A percentile compares a stretch with the other conserved stretches of the same genome.
phyloP scores from a whole-genome alignment of 306 rosid genomes.

The Fragaria vesca region DNA sequence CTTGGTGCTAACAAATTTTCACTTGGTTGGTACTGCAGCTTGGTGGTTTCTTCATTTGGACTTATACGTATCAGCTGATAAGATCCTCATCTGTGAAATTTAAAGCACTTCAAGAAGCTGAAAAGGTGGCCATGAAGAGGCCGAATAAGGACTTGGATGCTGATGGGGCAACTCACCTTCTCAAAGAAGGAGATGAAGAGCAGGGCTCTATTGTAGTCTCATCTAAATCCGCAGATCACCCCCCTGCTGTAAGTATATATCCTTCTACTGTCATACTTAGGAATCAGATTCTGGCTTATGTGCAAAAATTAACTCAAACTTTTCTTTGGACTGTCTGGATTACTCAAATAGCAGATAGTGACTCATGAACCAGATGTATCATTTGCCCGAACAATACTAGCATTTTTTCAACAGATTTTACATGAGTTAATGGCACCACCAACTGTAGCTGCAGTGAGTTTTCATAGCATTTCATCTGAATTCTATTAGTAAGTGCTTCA shows the following conservation, averaged over 20 bases:
- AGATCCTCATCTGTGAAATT: slow-evolving; percentile 39
- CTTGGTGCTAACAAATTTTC: neutral
- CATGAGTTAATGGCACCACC: slow-evolving; percentile 81
- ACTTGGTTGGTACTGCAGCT: slow-evolving; percentile 46
- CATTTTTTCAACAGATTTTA: slow-evolving; percentile 30
- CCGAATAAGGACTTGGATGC: slow-evolving; percentile 45
- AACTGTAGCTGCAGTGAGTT: slow-evolving; percentile 70
- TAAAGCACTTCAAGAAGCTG: slow-evolving; percentile 51
- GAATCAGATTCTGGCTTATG: neutral
- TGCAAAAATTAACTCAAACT: neutral
- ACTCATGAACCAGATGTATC: slow-evolving; percentile 38
- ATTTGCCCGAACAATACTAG: slow-evolving; percentile 29
- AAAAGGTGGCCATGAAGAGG: slow-evolving; percentile 19
- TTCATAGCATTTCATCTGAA: neutral
- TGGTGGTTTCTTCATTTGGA: slow-evolving; percentile 86
- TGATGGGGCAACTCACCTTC: slow-evolving; percentile 50
- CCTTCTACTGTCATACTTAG: neutral
- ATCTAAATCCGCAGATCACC: slow-evolving; percentile 26
- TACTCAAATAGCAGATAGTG: slow-evolving; percentile 33
- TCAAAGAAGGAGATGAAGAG: slow-evolving; percentile 32
- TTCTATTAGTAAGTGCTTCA: neutral
- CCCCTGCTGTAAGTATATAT: slow-evolving; percentile 44
- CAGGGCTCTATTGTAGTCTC: slow-evolving; percentile 27
- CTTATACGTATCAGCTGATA: slow-evolving; percentile 58
- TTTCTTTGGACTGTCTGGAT: slow-evolving; percentile 11